A percentile compares a stretch with the other conserved stretches of the same genome.
phyloP scores from a whole-genome alignment of 106 monocot species.

The Vanilla planifolia region DNA sequence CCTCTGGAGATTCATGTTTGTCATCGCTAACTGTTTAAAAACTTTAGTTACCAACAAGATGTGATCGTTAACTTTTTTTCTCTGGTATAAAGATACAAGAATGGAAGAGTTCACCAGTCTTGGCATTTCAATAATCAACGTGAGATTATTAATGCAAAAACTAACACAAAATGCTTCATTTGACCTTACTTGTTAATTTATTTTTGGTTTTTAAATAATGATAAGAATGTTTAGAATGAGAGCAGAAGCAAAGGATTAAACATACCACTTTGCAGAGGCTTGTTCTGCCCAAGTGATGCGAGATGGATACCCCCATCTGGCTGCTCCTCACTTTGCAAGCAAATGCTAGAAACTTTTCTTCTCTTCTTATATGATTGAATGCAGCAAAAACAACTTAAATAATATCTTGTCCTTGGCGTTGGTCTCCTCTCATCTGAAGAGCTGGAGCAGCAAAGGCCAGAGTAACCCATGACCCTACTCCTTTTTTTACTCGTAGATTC shows the following conservation, averaged over 20 bases:
- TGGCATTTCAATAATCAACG: too few species aligned
- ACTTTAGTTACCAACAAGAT: background rate
- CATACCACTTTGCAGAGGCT: slow-evolving; percentile 12
- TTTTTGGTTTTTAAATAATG: background rate
- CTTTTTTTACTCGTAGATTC: background rate
- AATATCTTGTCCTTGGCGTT: background rate
- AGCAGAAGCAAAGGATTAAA: background rate
- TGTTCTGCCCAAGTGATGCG: background rate
- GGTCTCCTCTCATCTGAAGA: slow-evolving; percentile 2
- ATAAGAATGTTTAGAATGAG: background rate
- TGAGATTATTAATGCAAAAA: too few species aligned
- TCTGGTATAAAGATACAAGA: background rate
- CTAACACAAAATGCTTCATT: too few species aligned
- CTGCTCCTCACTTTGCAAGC: slow-evolving; percentile 9
- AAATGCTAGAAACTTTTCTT: background rate
- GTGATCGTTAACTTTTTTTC: background rate
- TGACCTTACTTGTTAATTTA: too few species aligned
- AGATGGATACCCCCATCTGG: slow-evolving; percentile 2
- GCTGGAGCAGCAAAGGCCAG: slow-evolving; percentile 1
- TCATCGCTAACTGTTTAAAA: slow-evolving; percentile 12
- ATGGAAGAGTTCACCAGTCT: too few species aligned
- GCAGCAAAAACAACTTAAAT: slow-evolving; percentile 11
- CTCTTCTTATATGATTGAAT: background rate
- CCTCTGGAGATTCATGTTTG: slow-evolving; percentile 15
- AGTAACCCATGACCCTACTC: slow-evolving; percentile 1